Base-by-base conservation (phyloP, 768 basidiomycete species). In the Phlebiopsis flavidoalba region DNA sequence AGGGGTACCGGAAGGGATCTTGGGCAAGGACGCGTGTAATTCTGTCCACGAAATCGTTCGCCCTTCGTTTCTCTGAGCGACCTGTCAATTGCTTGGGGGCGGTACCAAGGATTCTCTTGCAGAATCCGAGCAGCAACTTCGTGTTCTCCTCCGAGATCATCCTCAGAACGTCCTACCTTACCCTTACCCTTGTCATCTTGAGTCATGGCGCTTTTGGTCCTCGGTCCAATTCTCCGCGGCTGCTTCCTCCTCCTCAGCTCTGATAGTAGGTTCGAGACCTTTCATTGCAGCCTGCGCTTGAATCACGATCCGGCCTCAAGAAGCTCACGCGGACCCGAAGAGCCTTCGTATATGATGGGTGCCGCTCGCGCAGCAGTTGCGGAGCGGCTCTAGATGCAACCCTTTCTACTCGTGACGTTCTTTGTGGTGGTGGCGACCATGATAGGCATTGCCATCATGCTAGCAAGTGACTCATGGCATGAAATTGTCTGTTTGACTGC, bases 371-470 rank as follows among this genome's bases (percentile, higher is more conserved):
- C 60, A n/a, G n/a, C n/a, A 87, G 82, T 8, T 80, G 76, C 15
- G 80, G 73, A 62, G 76, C 78, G 51, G 75, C 72, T 55, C 74
- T 78, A 4, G 74, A 67, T 21, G 75, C 68, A n/a, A 7, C 74
- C 69, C 66, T 79, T 83, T 77, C 83, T 86, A n/a, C 83, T 76
- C 3, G 78, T 77, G n/a, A 85, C 75, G 6, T 80, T 76, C 69
- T 88, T 89, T 55, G 85, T 80, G 19, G 88, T 88, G 5, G 81
- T 78, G 19, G 85, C 83, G n/a, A 86, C 85, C 93, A 95, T 95
- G 69, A 92, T 93, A 6, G 94, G 93, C 93, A 95, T 96, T 1
- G 92, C 93, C 85, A 96, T 92, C 89, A 95, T 95, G 62, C 90
- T 92, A 15, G 93, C 93, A 45, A 97, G 75, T 5, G 93, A 89